Percentiles rank a stretch among this genome's conserved stretches.
phyloP scores from a whole-genome alignment of 768 basidiomycete genomes.

The Sarcodon aspratus region DNA sequence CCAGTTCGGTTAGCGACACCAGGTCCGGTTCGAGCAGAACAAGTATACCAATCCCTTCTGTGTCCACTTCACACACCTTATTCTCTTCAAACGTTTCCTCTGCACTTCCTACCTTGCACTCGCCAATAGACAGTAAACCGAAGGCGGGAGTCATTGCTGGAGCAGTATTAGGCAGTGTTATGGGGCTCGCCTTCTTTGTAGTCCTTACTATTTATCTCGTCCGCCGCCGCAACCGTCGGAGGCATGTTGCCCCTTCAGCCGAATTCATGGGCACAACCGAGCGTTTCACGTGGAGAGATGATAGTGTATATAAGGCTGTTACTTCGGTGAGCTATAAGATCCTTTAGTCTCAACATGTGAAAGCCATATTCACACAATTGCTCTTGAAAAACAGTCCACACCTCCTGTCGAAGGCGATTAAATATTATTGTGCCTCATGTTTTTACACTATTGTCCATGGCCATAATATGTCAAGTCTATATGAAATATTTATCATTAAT shows the following conservation, averaged over 20 bases:
- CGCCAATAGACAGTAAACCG: not conserved
- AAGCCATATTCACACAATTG: no score
- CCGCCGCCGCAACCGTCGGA: constrained; percentile 21
- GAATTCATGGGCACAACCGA: constrained; percentile 30
- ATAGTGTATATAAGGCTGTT: no score
- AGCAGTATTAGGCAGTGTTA: constrained; percentile 36
- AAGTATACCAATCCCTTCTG: not conserved
- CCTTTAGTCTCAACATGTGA: no score
- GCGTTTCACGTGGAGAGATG: no score
- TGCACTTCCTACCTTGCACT: not conserved
- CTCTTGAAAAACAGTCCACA: no score
- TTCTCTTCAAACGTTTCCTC: not conserved
- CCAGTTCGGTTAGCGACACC: not conserved
- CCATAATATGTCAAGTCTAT: no score
- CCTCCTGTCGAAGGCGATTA: no score
- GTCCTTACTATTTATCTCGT: not conserved
- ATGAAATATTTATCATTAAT: no score
- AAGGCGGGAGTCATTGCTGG: constrained; percentile 40
- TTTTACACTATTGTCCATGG: no score
- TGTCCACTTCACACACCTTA: not conserved
- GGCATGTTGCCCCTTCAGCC: constrained; percentile 42
- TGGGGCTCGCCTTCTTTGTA: constrained; percentile 14
- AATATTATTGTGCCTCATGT: no score
- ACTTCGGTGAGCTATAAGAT: no score
- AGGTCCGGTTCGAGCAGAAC: not conserved